A percentile compares a stretch with the other conserved stretches of the same genome.
Evolutionary conservation across 805 yeast species (phyloP).

Genomic region (Clavispora phyllophila): DNA sequence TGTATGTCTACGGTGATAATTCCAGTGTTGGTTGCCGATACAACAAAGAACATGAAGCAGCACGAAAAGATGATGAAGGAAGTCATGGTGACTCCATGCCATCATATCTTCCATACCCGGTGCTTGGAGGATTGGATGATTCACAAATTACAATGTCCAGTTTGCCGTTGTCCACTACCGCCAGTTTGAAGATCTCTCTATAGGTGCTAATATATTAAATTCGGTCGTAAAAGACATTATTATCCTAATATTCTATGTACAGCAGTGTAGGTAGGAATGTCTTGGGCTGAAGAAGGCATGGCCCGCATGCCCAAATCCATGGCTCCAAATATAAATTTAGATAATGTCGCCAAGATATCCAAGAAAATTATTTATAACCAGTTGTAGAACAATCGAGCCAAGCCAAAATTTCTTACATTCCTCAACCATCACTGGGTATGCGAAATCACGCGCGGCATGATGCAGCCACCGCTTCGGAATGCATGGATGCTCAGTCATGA

Average conservation of each 20-base stretch:
- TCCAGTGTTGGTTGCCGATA: constrained; percentile 9
- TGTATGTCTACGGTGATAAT: constrained; percentile 53
- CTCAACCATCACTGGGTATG: too few species aligned
- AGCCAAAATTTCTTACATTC: too few species aligned
- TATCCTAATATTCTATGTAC: not conserved
- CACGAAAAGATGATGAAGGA: constrained; percentile 22
- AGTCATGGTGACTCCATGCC: constrained; percentile 87
- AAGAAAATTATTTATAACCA: too few species aligned
- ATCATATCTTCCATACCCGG: constrained; percentile 83
- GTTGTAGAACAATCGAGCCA: too few species aligned
- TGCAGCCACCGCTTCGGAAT: too few species aligned
- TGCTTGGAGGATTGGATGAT: constrained; percentile 93
- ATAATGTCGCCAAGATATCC: not conserved
- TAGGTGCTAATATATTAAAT: not conserved
- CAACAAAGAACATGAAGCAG: constrained; percentile 3
- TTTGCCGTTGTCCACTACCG: constrained; percentile 80
- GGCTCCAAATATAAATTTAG: not conserved
- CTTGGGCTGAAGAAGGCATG: not conserved
- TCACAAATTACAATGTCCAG: constrained; percentile 89
- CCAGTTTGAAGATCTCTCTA: constrained; percentile 41
- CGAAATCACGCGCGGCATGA: too few species aligned
- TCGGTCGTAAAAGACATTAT: too few species aligned
- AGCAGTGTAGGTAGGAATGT: not conserved
- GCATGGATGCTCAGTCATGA: not conserved
- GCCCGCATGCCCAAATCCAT: not conserved